Evolutionary conservation across 352 stramenopile species (phyloP).

Genomic region (Phytophthora capsici): DNA sequence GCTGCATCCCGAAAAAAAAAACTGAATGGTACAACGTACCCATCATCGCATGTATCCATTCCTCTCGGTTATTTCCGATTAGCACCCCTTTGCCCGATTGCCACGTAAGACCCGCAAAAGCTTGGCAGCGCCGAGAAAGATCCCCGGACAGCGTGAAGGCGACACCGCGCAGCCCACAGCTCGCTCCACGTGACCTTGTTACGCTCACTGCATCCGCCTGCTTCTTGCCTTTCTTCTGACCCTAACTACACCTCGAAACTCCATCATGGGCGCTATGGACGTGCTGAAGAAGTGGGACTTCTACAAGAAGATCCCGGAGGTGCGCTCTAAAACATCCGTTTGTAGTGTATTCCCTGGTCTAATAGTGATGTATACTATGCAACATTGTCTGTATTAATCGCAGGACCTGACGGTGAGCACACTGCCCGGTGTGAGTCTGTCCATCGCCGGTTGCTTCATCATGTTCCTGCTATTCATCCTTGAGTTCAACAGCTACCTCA

Average conservation of each 20-base stretch:
- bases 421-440: constrained; percentile 84
- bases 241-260: neutral
- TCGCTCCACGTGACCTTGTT: neutral
- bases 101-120: constrained; percentile 33
- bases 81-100: neutral
- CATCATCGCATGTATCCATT: neutral
- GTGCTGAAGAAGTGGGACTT: constrained; percentile 93
- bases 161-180: constrained; percentile 1
- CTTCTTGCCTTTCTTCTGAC: constrained; percentile 14
- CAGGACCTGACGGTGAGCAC: constrained; percentile 89
- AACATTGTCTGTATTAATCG: constrained; percentile 6
- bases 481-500: constrained; percentile 91
- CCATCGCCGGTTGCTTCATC: constrained; percentile 85
- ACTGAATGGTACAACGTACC: neutral
- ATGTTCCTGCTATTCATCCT: constrained; percentile 92
- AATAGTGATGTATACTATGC: constrained; percentile 8
- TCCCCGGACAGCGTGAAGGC: constrained; percentile 14
- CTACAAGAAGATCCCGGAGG: constrained; percentile 93
- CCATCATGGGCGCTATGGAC: constrained; percentile 82
- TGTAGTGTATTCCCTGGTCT: neutral
- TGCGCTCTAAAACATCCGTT: constrained; percentile 19
- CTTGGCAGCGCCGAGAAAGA: constrained; percentile 17
- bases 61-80: constrained; percentile 1
- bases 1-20: constrained; percentile 36
- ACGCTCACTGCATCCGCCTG: constrained; percentile 1